These are phyloP conservation scores for Pichia sp. DNA, from an alignment of 1,139 yeast species.

Conservation along the genomic window DNA sequence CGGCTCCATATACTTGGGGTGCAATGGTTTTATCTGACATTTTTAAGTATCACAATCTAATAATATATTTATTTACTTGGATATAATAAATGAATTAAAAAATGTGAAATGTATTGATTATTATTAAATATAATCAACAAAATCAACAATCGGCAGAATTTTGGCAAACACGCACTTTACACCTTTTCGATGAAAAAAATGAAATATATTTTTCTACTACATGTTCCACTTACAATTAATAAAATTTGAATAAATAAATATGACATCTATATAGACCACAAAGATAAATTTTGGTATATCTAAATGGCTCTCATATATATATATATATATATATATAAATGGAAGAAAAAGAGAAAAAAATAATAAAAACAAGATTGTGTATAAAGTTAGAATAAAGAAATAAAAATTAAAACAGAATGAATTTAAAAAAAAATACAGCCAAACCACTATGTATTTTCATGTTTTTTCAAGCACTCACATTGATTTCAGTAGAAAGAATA, in stretches of 20 bases:
- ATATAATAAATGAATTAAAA: too few relatives aligned
- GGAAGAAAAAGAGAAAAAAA: too few relatives aligned
- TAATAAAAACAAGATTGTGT: background rate
- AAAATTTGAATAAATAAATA: background rate
- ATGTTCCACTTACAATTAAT: background rate
- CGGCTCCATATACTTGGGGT: slow-evolving; percentile 55
- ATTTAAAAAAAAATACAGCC: background rate
- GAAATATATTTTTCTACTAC: background rate
- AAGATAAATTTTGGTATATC: background rate
- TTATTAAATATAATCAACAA: too few relatives aligned
- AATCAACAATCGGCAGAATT: too few relatives aligned
- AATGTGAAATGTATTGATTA: too few relatives aligned
- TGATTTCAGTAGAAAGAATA: slow-evolving; percentile 51
- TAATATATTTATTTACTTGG: too few relatives aligned
- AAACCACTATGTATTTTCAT: too few relatives aligned
- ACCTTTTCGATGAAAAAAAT: background rate
- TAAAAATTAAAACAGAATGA: background rate
- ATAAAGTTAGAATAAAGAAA: background rate
- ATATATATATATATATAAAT: too few relatives aligned
- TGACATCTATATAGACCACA: background rate
- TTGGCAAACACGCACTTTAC: background rate
- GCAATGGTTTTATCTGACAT: slow-evolving; percentile 27
- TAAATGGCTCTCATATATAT: too few relatives aligned
- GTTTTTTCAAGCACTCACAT: slow-evolving; percentile 23
- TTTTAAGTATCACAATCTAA: background rate